Percentiles rank a stretch among this genome's conserved stretches.
These are phyloP conservation scores for Rhynchospora pubera DNA, from an alignment of 176 grass and related monocot species.

Conservation along the genomic window DNA sequence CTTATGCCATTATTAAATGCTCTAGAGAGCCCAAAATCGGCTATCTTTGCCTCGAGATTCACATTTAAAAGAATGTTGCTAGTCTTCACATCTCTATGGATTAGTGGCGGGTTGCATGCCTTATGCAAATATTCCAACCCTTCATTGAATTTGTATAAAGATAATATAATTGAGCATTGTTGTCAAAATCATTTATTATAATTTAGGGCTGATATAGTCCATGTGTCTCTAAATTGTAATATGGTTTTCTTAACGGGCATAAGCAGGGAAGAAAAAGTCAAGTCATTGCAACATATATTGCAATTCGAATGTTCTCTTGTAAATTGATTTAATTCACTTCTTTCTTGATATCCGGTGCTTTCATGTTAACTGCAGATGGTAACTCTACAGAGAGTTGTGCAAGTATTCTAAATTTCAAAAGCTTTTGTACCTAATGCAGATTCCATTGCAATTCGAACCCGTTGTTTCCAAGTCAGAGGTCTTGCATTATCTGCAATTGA, in stretches of 20 bases:
- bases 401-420: neutral
- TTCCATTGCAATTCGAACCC: constrained; percentile 10
- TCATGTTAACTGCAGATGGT: too few relatives aligned
- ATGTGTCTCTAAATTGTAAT: neutral
- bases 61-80: constrained; percentile 16
- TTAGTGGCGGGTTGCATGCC: neutral
- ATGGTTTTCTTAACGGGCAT: neutral
- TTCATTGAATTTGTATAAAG: neutral
- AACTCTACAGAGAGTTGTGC: neutral
- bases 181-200: neutral
- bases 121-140: constrained; percentile 8
- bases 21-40: constrained; percentile 7
- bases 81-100: constrained; percentile 8
- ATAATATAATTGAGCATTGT: neutral
- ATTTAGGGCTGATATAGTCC: too few relatives aligned
- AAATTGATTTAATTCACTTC: too few relatives aligned
- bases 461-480: constrained; percentile 4
- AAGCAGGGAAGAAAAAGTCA: too few relatives aligned
- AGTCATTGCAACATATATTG: too few relatives aligned
- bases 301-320: too few relatives aligned
- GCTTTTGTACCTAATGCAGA: neutral
- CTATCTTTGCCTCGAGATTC: constrained; percentile 16
- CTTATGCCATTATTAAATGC: neutral
- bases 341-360: too few relatives aligned
- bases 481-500: neutral